Conservation (phyloP, 768 basidiomycete species). For the Plicaturopsis crispa region DNA sequence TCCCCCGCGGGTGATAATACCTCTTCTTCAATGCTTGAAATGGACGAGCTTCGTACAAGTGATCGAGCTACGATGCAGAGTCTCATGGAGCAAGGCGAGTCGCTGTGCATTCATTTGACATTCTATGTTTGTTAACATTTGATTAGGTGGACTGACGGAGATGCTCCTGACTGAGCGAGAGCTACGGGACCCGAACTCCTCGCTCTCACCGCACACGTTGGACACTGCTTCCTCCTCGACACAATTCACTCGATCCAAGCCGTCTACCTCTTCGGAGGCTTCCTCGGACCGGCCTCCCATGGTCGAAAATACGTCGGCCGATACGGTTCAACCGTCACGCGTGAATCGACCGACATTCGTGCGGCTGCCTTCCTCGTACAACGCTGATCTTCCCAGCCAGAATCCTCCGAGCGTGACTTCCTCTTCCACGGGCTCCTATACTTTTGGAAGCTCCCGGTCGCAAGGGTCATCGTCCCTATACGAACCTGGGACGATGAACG, state of each 20-base stretch:
- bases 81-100: constrained; percentile 63
- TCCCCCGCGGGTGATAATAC: constrained; percentile 17
- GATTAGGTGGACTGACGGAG: constrained; percentile 50
- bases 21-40: no score
- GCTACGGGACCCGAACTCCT: constrained; percentile 23
- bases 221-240: constrained; percentile 33
- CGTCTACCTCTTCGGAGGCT: not conserved
- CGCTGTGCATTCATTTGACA: constrained; percentile 8
- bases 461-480: no score
- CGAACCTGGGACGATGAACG: no score
- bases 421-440: no score
- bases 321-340: constrained; percentile 7
- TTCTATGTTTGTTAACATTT: not conserved
- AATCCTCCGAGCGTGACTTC: no score
- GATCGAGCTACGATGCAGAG: constrained; percentile 50
- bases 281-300: not conserved
- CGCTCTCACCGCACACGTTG: constrained; percentile 33
- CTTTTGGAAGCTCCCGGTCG: no score
- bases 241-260: constrained; percentile 9
- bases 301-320: not conserved
- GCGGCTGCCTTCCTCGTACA: constrained; percentile 2
- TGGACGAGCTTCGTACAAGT: no score
- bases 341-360: constrained; percentile 2
- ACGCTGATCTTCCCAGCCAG: no score
- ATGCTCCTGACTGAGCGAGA: constrained; percentile 36